Evolutionary conservation across 345 rosid genomes (phyloP).

Genomic region (Draba incana): DNA sequence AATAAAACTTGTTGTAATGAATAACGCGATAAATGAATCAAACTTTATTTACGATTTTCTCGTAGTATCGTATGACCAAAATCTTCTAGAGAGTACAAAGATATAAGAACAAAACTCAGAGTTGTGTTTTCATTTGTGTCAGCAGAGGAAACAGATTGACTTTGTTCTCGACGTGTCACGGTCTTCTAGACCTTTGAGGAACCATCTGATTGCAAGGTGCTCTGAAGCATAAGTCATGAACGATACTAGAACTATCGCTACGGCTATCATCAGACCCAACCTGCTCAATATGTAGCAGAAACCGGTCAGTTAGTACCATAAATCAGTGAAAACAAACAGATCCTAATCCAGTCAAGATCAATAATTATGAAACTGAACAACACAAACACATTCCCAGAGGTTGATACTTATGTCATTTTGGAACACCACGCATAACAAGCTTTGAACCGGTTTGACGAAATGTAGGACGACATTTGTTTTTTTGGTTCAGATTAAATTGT

Average conservation of each 20-base stretch:
- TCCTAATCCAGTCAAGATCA: neutral
- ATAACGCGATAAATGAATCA: neutral
- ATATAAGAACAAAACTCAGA: neutral
- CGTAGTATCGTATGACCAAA: neutral
- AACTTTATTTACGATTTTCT: slow-evolving; percentile 7
- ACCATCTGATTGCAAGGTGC: slow-evolving; percentile 72
- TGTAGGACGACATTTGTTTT: no score
- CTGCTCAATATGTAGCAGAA: slow-evolving; percentile 45
- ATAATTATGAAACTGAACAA: neutral
- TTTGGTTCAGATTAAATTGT: no score
- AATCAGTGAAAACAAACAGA: neutral
- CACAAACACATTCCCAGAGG: no score
- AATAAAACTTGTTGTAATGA: slow-evolving; percentile 21
- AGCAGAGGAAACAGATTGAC: slow-evolving; percentile 55
- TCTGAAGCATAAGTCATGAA: slow-evolving; percentile 93
- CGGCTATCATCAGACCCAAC: slow-evolving; percentile 82
- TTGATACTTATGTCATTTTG: no score
- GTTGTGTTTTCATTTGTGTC: slow-evolving; percentile 17
- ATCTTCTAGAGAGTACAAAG: neutral
- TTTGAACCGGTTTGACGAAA: no score
- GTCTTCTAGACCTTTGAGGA: slow-evolving; percentile 73
- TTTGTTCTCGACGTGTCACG: slow-evolving; percentile 53
- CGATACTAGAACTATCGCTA: slow-evolving; percentile 75
- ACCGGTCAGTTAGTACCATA: slow-evolving; percentile 14
- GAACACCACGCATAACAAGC: no score